Evolutionary conservation across 139 green algal species (phyloP).

Genomic region (Coelastrella sp.): DNA sequence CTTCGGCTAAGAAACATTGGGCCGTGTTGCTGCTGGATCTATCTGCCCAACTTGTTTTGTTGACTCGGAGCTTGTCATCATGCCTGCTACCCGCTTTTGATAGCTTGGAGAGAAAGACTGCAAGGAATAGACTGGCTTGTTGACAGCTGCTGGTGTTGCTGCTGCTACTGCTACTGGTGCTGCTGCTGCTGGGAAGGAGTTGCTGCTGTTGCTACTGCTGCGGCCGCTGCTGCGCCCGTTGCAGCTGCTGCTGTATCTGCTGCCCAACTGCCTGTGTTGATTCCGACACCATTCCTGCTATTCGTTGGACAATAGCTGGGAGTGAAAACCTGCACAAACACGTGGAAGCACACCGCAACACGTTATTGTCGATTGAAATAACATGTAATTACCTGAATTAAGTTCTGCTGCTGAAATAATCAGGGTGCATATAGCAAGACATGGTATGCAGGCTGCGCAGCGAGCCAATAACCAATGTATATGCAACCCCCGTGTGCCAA

Average conservation of each 20-base stretch:
- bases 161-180: background rate
- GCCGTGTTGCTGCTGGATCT: too few relatives aligned
- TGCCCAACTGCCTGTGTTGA: background rate
- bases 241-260: background rate
- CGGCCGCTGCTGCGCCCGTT: background rate
- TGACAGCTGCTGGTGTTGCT: background rate
- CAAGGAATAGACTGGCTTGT: too few relatives aligned
- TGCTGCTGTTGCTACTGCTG: conserved; percentile 8
- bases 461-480: too few relatives aligned
- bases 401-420: background rate
- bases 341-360: background rate
- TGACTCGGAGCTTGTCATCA: too few relatives aligned
- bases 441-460: too few relatives aligned
- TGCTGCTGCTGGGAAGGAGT: background rate
- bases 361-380: background rate
- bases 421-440: too few relatives aligned
- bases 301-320: background rate
- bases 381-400: background rate
- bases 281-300: background rate
- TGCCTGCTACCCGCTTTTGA: too few relatives aligned
- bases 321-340: conserved; percentile 19
- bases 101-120: too few relatives aligned
- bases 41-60: too few relatives aligned
- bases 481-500: too few relatives aligned
- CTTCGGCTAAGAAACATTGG: too few relatives aligned